Evolutionary conservation across 2,329 filamentous ascomycete species (phyloP).

Genomic region (Ceratocystis papillata): DNA sequence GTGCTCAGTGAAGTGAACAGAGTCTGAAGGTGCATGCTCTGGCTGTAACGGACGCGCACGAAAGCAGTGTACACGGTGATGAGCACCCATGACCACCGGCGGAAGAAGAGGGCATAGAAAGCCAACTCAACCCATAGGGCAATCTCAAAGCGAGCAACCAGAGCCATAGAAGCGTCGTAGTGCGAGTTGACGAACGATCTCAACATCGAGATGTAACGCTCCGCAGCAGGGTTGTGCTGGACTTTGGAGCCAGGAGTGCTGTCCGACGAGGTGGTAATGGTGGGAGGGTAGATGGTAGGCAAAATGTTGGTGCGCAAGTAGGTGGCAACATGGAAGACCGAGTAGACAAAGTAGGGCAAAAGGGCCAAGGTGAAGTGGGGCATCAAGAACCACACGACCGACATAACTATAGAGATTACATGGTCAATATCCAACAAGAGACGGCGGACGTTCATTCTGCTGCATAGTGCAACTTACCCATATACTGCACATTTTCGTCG

Average conservation of each 20-base stretch:
- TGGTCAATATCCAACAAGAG: slow-evolving; percentile 16
- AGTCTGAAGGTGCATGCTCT: slow-evolving; percentile 87
- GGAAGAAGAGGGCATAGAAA: slow-evolving; percentile 73
- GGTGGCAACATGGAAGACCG: slow-evolving; percentile 93
- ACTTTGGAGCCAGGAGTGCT: slow-evolving; percentile 45
- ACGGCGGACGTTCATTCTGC: too few species aligned
- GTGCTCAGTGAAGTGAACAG: slow-evolving; percentile 62
- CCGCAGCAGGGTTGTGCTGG: slow-evolving; percentile 31
- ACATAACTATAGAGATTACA: slow-evolving; percentile 16
- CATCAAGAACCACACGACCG: slow-evolving; percentile 89
- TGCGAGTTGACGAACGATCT: slow-evolving; percentile 94
- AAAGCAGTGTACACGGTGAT: slow-evolving; percentile 79
- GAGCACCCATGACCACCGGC: slow-evolving; percentile 82
- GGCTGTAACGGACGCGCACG: slow-evolving; percentile 76
- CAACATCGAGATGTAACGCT: slow-evolving; percentile 55
- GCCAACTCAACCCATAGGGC: slow-evolving; percentile 74
- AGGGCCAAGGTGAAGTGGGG: slow-evolving; percentile 84
- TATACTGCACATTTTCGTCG: slow-evolving; percentile 97
- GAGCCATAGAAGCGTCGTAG: slow-evolving; percentile 90
- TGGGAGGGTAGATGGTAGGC: slow-evolving; percentile 66
- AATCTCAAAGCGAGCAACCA: slow-evolving; percentile 84
- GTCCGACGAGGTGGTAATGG: slow-evolving; percentile 42
- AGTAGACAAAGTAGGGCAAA: slow-evolving; percentile 92
- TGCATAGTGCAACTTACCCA: slow-evolving; percentile 52
- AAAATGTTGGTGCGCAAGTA: slow-evolving; percentile 91